Conservation (phyloP, 306 rosid species). For the Begonia loranthoides region DNA sequence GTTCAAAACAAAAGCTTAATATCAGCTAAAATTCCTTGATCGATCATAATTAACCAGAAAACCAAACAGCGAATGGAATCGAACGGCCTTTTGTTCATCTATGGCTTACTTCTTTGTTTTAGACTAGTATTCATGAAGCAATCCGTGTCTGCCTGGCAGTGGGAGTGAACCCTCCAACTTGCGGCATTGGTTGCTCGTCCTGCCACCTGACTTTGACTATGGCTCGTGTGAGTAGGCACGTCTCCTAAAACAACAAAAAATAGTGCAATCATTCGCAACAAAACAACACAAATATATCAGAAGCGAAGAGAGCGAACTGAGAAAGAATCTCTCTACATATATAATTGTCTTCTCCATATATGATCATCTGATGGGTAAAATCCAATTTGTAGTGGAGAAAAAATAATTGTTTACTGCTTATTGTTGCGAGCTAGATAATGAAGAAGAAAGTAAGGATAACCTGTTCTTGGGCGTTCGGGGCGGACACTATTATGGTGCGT, state of each 20-base stretch:
- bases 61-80: too few relatives aligned
- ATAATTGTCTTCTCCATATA: constrained; percentile 6
- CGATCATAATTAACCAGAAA: too few relatives aligned
- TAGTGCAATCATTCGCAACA: constrained; percentile 10
- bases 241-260: constrained; percentile 23
- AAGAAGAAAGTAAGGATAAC: constrained; percentile 6
- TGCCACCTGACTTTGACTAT: constrained; percentile 37
- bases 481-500: constrained; percentile 39
- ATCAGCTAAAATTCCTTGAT: too few relatives aligned
- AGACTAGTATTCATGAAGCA: constrained; percentile 21
- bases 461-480: constrained; percentile 48
- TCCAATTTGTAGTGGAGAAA: too few relatives aligned
- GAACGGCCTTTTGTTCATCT: background rate
- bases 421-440: background rate
- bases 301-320: background rate
- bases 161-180: constrained; percentile 34
- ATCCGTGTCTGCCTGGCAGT: constrained; percentile 29
- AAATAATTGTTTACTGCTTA: background rate
- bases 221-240: constrained; percentile 40
- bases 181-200: constrained; percentile 16
- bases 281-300: constrained; percentile 8
- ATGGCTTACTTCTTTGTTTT: background rate
- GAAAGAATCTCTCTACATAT: constrained; percentile 2
- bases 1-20: too few relatives aligned
- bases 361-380: background rate